Evolutionary conservation across 164 flowering plant genomes (phyloP).

Genomic region (Aristolochia fimbriata): DNA sequence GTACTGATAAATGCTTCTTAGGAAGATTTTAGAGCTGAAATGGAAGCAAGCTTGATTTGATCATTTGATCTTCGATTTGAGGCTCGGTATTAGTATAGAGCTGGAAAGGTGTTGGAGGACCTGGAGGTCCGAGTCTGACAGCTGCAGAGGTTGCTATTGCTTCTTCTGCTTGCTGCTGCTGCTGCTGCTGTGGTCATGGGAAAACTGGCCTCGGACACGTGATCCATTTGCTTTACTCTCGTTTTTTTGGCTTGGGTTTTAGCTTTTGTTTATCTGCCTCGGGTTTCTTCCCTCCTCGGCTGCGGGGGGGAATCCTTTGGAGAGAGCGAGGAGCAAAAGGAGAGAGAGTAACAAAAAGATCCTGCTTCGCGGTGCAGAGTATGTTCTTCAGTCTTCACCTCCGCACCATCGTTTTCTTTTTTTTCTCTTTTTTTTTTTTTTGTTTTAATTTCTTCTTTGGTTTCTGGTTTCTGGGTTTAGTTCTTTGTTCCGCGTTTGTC

Average conservation of each 20-base stretch:
- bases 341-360: slow-evolving; percentile 10
- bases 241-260: slow-evolving; percentile 6
- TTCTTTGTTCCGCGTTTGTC: background rate
- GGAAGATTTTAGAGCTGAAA: too few relatives aligned
- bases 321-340: background rate
- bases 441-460: background rate
- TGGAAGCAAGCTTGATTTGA: too few relatives aligned
- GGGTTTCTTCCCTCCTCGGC: slow-evolving; percentile 4
- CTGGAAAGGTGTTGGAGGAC: too few relatives aligned
- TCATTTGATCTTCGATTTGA: too few relatives aligned
- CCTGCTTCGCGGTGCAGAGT: slow-evolving; percentile 11
- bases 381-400: slow-evolving; percentile 1
- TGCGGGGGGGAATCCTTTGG: slow-evolving; percentile 2
- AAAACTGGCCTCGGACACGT: slow-evolving; percentile 8
- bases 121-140: too few relatives aligned
- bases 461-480: background rate
- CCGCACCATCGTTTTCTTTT: background rate
- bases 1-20: too few relatives aligned
- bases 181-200: background rate
- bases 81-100: too few relatives aligned
- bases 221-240: slow-evolving; percentile 7
- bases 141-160: too few relatives aligned
- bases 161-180: too few relatives aligned
- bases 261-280: background rate
- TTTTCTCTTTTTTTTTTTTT: background rate